phyloP scores from a whole-genome alignment of 179 eudicot species.

The Gypsophila paniculata region DNA sequence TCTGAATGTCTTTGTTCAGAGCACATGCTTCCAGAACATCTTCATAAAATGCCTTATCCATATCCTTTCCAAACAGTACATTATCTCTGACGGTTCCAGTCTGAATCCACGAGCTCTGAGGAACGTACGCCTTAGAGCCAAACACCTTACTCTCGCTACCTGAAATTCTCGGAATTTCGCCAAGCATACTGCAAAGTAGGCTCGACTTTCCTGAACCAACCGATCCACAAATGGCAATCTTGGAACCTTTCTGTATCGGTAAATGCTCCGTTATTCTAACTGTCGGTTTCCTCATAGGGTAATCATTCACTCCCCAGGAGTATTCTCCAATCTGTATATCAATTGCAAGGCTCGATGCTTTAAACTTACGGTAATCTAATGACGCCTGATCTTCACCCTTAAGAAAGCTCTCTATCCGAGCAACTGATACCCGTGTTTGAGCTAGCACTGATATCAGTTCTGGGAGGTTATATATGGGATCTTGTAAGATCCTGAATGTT shows the following conservation, averaged over 20 bases:
- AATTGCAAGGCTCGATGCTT: conserved; percentile 38
- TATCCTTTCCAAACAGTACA: conserved; percentile 69
- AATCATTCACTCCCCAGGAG: conserved; percentile 50
- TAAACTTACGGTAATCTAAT: conserved; percentile 26
- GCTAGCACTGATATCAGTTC: conserved; percentile 80
- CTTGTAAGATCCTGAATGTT: conserved; percentile 83
- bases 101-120: conserved; percentile 94
- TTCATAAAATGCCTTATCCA: conserved; percentile 53
- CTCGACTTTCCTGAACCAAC: conserved; percentile 98
- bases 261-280: conserved; percentile 47
- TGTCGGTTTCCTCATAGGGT: conserved; percentile 34
- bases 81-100: conserved; percentile 85
- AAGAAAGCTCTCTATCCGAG: conserved; percentile 55
- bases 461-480: conserved; percentile 83
- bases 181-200: conserved; percentile 73
- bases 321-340: conserved; percentile 68
- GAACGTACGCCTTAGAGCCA: conserved; percentile 84
- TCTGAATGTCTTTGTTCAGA: conserved; percentile 56
- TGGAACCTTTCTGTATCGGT: conserved; percentile 51
- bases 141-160: conserved; percentile 55
- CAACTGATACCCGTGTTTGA: conserved; percentile 79
- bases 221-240: conserved; percentile 90
- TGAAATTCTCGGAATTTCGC: conserved; percentile 68
- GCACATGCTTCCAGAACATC: conserved; percentile 79
- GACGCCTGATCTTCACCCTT: conserved; percentile 41